Conservation (phyloP, 495 filamentous ascomycete species). For the Penicillium crystallinum region DNA sequence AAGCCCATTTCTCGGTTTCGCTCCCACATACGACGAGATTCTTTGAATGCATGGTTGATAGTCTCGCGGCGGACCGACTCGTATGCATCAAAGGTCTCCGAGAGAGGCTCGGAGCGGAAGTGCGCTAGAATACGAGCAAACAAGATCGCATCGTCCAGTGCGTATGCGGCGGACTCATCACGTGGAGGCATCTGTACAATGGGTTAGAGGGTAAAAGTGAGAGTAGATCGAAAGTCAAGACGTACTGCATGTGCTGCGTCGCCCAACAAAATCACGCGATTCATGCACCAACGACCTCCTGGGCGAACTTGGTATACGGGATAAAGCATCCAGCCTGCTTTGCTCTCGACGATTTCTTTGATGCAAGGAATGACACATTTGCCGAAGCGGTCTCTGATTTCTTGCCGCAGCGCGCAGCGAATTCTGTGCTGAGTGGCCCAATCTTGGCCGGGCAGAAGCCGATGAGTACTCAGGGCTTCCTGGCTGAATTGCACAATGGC, state of each 20-base stretch:
- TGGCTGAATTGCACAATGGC: constrained; percentile 49
- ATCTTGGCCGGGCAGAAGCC: constrained; percentile 42
- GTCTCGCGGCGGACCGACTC: constrained; percentile 44
- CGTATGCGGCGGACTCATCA: constrained; percentile 56
- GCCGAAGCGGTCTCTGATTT: constrained; percentile 43
- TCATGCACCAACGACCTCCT: constrained; percentile 45
- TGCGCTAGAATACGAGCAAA: constrained; percentile 45
- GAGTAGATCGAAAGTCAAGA: too few species aligned
- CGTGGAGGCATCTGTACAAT: constrained; percentile 53
- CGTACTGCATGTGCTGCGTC: constrained; percentile 58
- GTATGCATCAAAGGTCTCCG: constrained; percentile 47
- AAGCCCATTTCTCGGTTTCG: constrained; percentile 39
- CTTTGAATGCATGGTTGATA: constrained; percentile 49
- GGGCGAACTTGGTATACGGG: constrained; percentile 54
- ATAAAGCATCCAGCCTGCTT: constrained; percentile 52
- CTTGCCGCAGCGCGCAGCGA: constrained; percentile 35
- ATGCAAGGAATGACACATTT: constrained; percentile 44
- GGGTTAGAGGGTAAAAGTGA: constrained; percentile 6
- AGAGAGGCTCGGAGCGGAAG: constrained; percentile 32
- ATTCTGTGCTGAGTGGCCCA: constrained; percentile 39
- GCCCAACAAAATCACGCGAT: constrained; percentile 48
- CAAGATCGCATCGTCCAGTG: constrained; percentile 56
- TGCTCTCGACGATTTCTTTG: constrained; percentile 41
- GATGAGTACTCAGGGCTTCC: constrained; percentile 24
- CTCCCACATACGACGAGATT: constrained; percentile 42